Evolutionary conservation across 1,284 basidiomycete genomes (phyloP), one percentile per base, ranked within the genome.

Genomic region (Ganoderma resinaceum): DNA sequence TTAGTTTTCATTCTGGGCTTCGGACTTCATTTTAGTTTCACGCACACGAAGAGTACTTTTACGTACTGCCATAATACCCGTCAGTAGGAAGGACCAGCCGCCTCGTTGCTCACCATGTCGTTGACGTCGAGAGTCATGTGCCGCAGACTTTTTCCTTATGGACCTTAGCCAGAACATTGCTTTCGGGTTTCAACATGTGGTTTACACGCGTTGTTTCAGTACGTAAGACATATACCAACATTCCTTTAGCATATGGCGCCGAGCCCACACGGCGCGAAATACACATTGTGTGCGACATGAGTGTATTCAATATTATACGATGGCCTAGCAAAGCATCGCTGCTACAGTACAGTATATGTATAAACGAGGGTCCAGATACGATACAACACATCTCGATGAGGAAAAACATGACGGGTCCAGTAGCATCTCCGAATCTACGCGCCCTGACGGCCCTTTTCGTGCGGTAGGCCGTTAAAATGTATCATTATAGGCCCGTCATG

Each of bases 121-220:
- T 57, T 57, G 49, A 29, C n/a, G 37, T 40, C n/a, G 37, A 60
- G 37, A 38, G 35, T 29, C 9, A 16, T 26, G 37, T 16, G 14
- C 14, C 46, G 33, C 42, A 49, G 52, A 49, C 29, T 12, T 31
- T 46, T 43, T 23, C 38, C 9, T 29, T 42, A 64, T 40, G 68
- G 68, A 72, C 68, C 23, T 66, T 66, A 33, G 55, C 33, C 55
- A 55, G 68, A 69, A 66, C 66, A 43, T 33, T 70, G 66, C 66
- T 70, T 46, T 66, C 57, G 42, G 66, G 66, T 62, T 46, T 38
- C 52, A 42, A n/a, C 63, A 40, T 40, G 46, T 49, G 33, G 31
- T 49, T 52, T n/a, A 61, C 31, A 18, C 31, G 38, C 70, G 69
- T 69, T 72, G 71, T 72, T 63, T 40, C 42, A 67, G 35, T 70